Evolutionary conservation across 2,329 filamentous ascomycete species (phyloP).

Genomic region (Ascomycota sp.): DNA sequence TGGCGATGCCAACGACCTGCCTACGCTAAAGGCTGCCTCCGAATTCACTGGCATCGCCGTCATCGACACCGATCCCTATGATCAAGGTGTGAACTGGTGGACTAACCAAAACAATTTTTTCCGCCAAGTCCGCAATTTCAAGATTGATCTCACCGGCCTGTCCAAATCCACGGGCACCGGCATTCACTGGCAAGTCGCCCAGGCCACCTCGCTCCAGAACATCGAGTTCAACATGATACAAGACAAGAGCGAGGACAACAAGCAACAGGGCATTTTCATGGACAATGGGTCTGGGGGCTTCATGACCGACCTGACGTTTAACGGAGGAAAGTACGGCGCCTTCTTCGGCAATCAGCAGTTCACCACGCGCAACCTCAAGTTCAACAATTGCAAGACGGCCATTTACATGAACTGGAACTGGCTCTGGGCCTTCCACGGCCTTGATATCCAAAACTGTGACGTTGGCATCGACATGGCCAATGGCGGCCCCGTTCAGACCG

Average conservation of each 20-base stretch:
- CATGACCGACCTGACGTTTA: slow-evolving; percentile 67
- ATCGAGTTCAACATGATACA: slow-evolving; percentile 48
- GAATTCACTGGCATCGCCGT: slow-evolving; percentile 1
- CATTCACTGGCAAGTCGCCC: slow-evolving; percentile 7
- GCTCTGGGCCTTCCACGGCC: slow-evolving; percentile 61
- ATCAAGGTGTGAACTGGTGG: background rate
- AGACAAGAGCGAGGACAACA: slow-evolving; percentile 41
- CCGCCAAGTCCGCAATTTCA: slow-evolving; percentile 5
- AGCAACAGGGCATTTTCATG: slow-evolving; percentile 63
- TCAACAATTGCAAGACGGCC: slow-evolving; percentile 65
- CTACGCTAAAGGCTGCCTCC: slow-evolving; percentile 35
- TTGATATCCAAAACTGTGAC: slow-evolving; percentile 54
- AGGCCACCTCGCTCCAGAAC: slow-evolving; percentile 7
- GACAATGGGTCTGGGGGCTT: slow-evolving; percentile 73
- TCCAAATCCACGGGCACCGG: background rate
- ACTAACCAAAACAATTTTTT: slow-evolving; percentile 3
- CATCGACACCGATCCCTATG: slow-evolving; percentile 4
- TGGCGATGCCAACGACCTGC: slow-evolving; percentile 53
- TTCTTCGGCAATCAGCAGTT: slow-evolving; percentile 80
- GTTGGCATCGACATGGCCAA: slow-evolving; percentile 59
- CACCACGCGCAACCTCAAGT: slow-evolving; percentile 63
- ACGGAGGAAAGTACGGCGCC: slow-evolving; percentile 57
- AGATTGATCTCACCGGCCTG: background rate
- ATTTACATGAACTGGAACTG: slow-evolving; percentile 88
- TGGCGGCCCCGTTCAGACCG: slow-evolving; percentile 42